Evolutionary conservation across 2,329 filamentous ascomycete species (phyloP).

Genomic region (Hypoxylon sp.): DNA sequence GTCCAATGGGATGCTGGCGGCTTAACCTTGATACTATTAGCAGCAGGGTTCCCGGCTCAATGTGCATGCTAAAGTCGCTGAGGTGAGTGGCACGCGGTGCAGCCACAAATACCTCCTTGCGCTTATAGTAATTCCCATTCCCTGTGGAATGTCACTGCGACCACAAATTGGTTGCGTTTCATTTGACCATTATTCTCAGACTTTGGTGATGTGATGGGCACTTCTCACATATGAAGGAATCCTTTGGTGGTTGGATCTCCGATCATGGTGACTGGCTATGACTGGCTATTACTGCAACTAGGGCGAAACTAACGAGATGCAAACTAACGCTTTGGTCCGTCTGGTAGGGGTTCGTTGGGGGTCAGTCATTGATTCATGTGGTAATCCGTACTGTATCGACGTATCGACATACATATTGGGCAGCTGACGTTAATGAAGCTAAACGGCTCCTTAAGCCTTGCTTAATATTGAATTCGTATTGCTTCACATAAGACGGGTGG

Average conservation of each 20-base stretch:
- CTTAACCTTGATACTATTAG: conserved; percentile 29
- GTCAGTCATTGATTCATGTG: conserved; percentile 15
- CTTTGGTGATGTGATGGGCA: conserved; percentile 33
- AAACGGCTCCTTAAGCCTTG: conserved; percentile 30
- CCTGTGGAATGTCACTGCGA: conserved; percentile 35
- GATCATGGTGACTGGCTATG: conserved; percentile 25
- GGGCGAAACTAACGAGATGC: conserved; percentile 36
- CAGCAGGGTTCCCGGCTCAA: conserved; percentile 38
- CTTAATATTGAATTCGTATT: conserved; percentile 36
- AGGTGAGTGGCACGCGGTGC: conserved; percentile 37
- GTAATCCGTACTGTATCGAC: conserved; percentile 25
- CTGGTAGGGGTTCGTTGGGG: conserved; percentile 12
- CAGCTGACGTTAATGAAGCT: conserved; percentile 36
- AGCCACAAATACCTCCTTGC: conserved; percentile 41
- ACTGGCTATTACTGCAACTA: conserved; percentile 36
- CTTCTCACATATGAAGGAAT: conserved; percentile 36
- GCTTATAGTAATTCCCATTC: conserved; percentile 33
- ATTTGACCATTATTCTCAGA: conserved; percentile 30
- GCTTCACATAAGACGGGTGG: conserved; percentile 38
- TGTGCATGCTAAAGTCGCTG: conserved; percentile 39
- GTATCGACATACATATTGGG: conserved; percentile 3
- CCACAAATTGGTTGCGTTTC: conserved; percentile 44
- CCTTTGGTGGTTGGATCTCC: conserved; percentile 32
- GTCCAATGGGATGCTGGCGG: conserved; percentile 42
- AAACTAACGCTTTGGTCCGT: conserved; percentile 37